Conservation (phyloP, 352 stramenopile genomes). For the Globisporangium paroecandrum region DNA sequence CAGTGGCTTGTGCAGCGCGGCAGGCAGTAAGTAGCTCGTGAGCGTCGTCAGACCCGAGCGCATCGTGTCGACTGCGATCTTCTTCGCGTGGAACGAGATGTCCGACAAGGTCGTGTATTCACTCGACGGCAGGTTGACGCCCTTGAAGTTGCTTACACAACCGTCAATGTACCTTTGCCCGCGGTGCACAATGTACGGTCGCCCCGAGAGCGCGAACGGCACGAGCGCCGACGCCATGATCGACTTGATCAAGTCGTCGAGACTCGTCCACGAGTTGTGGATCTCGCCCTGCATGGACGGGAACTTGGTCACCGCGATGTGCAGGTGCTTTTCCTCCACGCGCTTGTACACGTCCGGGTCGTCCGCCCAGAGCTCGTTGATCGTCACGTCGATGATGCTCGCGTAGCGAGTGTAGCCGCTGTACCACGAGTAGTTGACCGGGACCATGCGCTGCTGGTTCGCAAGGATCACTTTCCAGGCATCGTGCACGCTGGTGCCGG, state of each 20-base stretch:
- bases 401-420: conserved; percentile 63
- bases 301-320: conserved; percentile 64
- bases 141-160: conserved; percentile 71
- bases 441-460: conserved; percentile 39
- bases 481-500: conserved; percentile 40
- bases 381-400: conserved; percentile 44
- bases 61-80: conserved; percentile 41
- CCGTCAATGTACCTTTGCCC: conserved; percentile 73
- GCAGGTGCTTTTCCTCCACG: conserved; percentile 35
- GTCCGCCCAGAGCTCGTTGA: conserved; percentile 50
- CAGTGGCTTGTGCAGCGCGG: conserved; percentile 38
- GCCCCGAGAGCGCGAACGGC: conserved; percentile 61
- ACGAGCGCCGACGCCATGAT: conserved; percentile 66
- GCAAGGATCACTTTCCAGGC: conserved; percentile 53
- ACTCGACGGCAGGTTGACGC: conserved; percentile 39
- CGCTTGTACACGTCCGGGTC: conserved; percentile 47
- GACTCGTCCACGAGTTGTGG: conserved; percentile 47
- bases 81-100: conserved; percentile 46
- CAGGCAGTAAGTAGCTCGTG: conserved; percentile 35
- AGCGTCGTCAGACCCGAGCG: conserved; percentile 35
- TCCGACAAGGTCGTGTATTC: conserved; percentile 59
- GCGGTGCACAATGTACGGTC: conserved; percentile 54
- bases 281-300: conserved; percentile 51
- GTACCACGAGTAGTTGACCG: conserved; percentile 48
- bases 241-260: conserved; percentile 62